Evolutionary conservation across 768 basidiomycete species (phyloP).

Genomic region (Phaeotremella fagi): DNA sequence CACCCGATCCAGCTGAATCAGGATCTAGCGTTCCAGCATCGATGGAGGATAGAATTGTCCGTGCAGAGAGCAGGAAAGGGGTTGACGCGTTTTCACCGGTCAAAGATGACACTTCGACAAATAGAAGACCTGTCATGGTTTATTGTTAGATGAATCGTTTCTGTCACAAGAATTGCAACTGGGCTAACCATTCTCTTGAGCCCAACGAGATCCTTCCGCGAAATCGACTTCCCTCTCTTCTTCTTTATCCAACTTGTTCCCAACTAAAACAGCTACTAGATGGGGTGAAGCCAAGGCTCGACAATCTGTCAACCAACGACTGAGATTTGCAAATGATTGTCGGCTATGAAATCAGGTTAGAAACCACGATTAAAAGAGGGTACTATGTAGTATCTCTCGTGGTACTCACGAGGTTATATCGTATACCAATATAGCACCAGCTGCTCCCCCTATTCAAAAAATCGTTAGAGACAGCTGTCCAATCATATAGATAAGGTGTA

Average conservation of each 20-base stretch:
- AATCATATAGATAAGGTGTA: neutral
- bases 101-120: constrained; percentile 86
- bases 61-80: constrained; percentile 76
- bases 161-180: neutral
- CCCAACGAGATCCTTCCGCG: constrained; percentile 92
- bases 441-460: constrained; percentile 59
- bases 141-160: too few relatives aligned
- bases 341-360: constrained; percentile 60
- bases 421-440: constrained; percentile 49
- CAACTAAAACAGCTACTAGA: constrained; percentile 67
- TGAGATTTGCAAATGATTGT: constrained; percentile 74
- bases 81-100: constrained; percentile 86
- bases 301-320: constrained; percentile 89
- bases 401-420: constrained; percentile 50
- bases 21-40: constrained; percentile 88
- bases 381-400: too few relatives aligned
- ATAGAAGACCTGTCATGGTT: constrained; percentile 67
- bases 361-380: too few relatives aligned
- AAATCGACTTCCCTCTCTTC: constrained; percentile 91
- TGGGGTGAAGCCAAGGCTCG: constrained; percentile 87
- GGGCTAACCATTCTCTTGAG: constrained; percentile 78
- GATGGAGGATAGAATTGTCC: constrained; percentile 81
- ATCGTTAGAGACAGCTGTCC: neutral
- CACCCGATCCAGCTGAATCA: constrained; percentile 88
- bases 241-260: constrained; percentile 91